Evolutionary conservation across 2,329 filamentous ascomycete species (phyloP).

Genomic region (Colletotrichum spaethianum): DNA sequence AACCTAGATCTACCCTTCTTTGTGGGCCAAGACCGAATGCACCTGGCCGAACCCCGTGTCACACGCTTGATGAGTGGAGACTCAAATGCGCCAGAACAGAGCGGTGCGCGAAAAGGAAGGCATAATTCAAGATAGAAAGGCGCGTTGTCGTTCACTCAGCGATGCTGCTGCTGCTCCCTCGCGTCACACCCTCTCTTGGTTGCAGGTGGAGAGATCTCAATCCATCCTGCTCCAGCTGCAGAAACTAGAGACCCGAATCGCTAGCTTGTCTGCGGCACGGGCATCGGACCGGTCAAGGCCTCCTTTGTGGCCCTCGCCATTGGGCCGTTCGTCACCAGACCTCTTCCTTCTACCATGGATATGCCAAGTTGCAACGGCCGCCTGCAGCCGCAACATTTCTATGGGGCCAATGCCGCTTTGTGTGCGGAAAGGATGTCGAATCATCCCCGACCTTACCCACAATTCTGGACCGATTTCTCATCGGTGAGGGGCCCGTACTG

Average conservation of each 20-base stretch:
- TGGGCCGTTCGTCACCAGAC: slow-evolving; percentile 24
- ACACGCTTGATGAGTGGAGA: slow-evolving; percentile 31
- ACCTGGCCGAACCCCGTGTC: slow-evolving; percentile 1
- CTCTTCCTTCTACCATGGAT: slow-evolving; percentile 29
- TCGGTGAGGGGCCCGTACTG: slow-evolving; percentile 28
- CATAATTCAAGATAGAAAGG: slow-evolving; percentile 27
- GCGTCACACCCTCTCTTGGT: slow-evolving; percentile 31
- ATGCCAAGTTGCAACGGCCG: slow-evolving; percentile 38
- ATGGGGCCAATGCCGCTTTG: slow-evolving; percentile 22
- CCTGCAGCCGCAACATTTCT: slow-evolving; percentile 36
- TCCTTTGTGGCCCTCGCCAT: slow-evolving; percentile 31
- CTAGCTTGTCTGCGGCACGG: slow-evolving; percentile 26
- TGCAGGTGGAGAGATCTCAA: slow-evolving; percentile 36
- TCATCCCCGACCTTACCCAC: slow-evolving; percentile 20
- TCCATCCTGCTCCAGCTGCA: slow-evolving; percentile 24
- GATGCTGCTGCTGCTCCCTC: slow-evolving; percentile 25
- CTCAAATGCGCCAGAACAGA: slow-evolving; percentile 7
- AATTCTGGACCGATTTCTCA: slow-evolving; percentile 22
- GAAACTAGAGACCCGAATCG: slow-evolving; percentile 13
- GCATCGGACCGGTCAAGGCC: slow-evolving; percentile 19
- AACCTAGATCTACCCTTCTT: slow-evolving; percentile 15
- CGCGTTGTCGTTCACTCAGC: slow-evolving; percentile 12
- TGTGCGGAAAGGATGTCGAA: slow-evolving; percentile 28
- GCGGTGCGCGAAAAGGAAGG: slow-evolving; percentile 12
- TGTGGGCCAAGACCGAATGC: slow-evolving; percentile 17